Percentiles rank a stretch among this genome's conserved stretches.
Evolutionary conservation across 352 stramenopile genomes (phyloP).

Genomic region (Pythium brassicae): DNA sequence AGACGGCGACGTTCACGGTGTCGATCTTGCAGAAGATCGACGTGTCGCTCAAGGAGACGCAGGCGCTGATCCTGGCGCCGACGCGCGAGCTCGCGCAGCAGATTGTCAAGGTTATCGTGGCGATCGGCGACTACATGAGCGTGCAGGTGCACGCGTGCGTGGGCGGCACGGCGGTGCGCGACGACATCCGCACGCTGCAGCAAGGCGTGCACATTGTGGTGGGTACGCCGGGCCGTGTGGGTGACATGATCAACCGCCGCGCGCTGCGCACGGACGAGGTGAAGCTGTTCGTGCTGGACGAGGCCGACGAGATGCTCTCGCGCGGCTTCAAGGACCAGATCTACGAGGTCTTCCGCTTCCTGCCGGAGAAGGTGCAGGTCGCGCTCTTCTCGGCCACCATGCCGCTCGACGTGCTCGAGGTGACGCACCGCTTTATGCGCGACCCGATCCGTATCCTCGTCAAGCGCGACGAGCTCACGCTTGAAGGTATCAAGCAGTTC

Average conservation of each 20-base stretch:
- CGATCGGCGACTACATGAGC: slow-evolving; percentile 95
- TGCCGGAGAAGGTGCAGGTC: slow-evolving; percentile 97
- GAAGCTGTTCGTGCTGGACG: slow-evolving; percentile 98
- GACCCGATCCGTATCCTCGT: slow-evolving; percentile 99
- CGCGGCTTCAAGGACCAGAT: slow-evolving; percentile 99
- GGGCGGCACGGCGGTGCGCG: slow-evolving; percentile 96
- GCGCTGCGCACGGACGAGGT: slow-evolving; percentile 93
- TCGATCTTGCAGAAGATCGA: slow-evolving; percentile 98
- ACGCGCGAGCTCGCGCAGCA: slow-evolving; percentile 99
- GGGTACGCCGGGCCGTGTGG: slow-evolving; percentile 97
- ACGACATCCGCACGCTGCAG: slow-evolving; percentile 98
- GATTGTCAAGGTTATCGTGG: slow-evolving; percentile 98
- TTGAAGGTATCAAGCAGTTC: slow-evolving; percentile 99
- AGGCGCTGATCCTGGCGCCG: slow-evolving; percentile 98
- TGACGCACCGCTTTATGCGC: slow-evolving; percentile 98
- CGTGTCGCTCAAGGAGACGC: slow-evolving; percentile 92
- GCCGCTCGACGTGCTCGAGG: slow-evolving; percentile 98
- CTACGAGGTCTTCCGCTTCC: slow-evolving; percentile 99
- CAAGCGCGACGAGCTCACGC: slow-evolving; percentile 99
- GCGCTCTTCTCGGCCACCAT: slow-evolving; percentile 99
- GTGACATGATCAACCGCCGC: slow-evolving; percentile 99
- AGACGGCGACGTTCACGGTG: slow-evolving; percentile 99
- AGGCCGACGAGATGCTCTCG: slow-evolving; percentile 99
- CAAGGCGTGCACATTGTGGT: slow-evolving; percentile 98
- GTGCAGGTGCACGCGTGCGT: slow-evolving; percentile 97